phyloP scores from a whole-genome alignment of 2,329 filamentous ascomycete genomes.

The Penicillium griseofulvum region DNA sequence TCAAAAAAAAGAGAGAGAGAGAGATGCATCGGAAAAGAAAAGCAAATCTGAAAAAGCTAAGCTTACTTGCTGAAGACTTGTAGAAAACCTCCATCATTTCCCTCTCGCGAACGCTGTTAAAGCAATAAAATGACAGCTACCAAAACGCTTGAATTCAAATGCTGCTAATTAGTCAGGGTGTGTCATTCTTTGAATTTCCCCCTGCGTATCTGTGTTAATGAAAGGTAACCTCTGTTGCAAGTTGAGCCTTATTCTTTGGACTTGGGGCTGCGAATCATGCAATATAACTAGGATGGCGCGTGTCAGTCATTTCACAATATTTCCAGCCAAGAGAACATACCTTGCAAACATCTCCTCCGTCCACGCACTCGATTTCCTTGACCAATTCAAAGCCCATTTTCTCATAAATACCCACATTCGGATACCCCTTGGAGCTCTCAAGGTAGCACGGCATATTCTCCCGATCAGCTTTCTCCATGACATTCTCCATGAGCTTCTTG shows the following conservation, averaged over 20 bases:
- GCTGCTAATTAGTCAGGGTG: background rate
- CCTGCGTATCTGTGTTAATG: background rate
- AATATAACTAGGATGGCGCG: slow-evolving; percentile 18
- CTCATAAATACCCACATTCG: slow-evolving; percentile 70
- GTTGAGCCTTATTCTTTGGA: slow-evolving; percentile 6
- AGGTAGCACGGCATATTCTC: slow-evolving; percentile 67
- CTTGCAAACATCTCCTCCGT: slow-evolving; percentile 57
- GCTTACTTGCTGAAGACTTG: no score
- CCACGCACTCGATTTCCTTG: slow-evolving; percentile 65
- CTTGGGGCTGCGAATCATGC: slow-evolving; percentile 23
- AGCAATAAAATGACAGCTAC: background rate
- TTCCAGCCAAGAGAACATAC: slow-evolving; percentile 29
- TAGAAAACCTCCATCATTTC: background rate
- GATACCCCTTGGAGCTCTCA: slow-evolving; percentile 65
- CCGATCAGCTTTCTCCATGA: slow-evolving; percentile 62
- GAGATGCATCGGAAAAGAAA: background rate
- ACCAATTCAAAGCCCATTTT: slow-evolving; percentile 65
- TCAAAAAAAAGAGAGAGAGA: background rate
- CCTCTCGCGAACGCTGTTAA: background rate
- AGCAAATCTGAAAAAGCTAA: background rate
- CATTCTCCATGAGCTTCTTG: slow-evolving; percentile 60
- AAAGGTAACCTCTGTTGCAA: background rate
- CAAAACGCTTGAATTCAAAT: background rate
- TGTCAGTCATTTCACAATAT: slow-evolving; percentile 3
- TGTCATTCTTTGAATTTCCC: background rate